These are phyloP conservation scores for Quercus phellos DNA, from an alignment of 331 rosid genomes.

Conservation along the genomic window DNA sequence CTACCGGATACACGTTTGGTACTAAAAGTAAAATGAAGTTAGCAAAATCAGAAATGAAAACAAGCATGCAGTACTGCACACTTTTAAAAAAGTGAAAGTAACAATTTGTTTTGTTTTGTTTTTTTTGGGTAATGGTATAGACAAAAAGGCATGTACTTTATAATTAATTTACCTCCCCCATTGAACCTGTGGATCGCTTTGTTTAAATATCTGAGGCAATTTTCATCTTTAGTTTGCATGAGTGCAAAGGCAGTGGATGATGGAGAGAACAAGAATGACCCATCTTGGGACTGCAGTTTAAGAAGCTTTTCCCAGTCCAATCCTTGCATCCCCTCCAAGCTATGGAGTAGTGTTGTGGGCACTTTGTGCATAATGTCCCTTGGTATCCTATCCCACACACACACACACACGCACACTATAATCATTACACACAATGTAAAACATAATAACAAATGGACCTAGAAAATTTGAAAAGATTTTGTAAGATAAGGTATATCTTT, in stretches of 20 bases:
- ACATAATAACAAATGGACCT: constrained; percentile 1
- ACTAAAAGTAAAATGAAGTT: constrained; percentile 29
- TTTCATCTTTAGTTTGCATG: constrained; percentile 60
- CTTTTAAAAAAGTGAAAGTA: neutral
- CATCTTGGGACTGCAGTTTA: constrained; percentile 72
- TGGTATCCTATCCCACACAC: constrained; percentile 60
- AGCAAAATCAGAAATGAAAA: neutral
- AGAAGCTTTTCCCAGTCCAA: constrained; percentile 80
- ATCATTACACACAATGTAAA: constrained; percentile 3
- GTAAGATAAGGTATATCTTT: constrained; percentile 26
- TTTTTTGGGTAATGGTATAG: neutral
- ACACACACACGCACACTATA: neutral
- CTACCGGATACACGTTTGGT: constrained; percentile 81
- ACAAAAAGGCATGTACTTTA: neutral
- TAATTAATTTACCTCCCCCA: constrained; percentile 72
- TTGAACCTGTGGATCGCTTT: constrained; percentile 48
- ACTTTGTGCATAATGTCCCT: constrained; percentile 80
- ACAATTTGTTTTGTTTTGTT: no score
- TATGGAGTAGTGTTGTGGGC: constrained; percentile 79
- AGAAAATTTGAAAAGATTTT: constrained; percentile 1
- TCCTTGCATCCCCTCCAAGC: constrained; percentile 86
- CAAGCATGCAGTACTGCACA: neutral
- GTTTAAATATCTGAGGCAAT: constrained; percentile 57
- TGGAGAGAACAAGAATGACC: constrained; percentile 90
- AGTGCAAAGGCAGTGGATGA: constrained; percentile 86